Conservation (phyloP, 371 early-diverging fungal genomes). For the Mycotypha africana region DNA sequence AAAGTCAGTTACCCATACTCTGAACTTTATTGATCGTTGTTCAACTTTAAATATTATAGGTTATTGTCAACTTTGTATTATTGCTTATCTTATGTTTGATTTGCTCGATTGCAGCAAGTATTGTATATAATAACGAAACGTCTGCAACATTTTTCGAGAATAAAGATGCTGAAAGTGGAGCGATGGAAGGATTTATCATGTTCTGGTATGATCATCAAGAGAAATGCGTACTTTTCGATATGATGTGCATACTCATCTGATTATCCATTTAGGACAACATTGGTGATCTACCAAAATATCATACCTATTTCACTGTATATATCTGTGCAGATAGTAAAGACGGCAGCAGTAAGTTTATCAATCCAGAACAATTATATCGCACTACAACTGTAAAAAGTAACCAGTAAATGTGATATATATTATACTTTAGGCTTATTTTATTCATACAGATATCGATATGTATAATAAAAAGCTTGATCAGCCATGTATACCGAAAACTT, state of each 20-base stretch:
- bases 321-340: conserved; percentile 90
- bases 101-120: conserved; percentile 62
- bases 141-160: conserved; percentile 32
- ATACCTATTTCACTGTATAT: conserved; percentile 95
- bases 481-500: conserved; percentile 82
- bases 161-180: conserved; percentile 34
- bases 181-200: conserved; percentile 47
- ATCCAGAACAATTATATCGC: too few relatives aligned
- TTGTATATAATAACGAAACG: conserved; percentile 24
- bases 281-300: conserved; percentile 50
- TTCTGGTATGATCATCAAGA: conserved; percentile 48
- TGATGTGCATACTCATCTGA: too few relatives aligned
- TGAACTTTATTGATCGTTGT: too few relatives aligned
- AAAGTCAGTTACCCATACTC: too few relatives aligned
- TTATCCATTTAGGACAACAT: conserved; percentile 23
- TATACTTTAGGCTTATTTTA: conserved; percentile 60
- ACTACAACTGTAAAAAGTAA: too few relatives aligned
- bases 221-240: too few relatives aligned
- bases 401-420: too few relatives aligned
- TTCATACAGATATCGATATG: conserved; percentile 83
- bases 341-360: conserved; percentile 46
- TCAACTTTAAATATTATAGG: conserved; percentile 17
- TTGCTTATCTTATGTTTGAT: conserved; percentile 56
- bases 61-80: conserved; percentile 41
- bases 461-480: conserved; percentile 75